Percentiles rank a stretch among this genome's conserved stretches.
These are phyloP conservation scores for Hordeum marinum DNA, from an alignment of 176 grass and related monocot species.

Conservation along the genomic window DNA sequence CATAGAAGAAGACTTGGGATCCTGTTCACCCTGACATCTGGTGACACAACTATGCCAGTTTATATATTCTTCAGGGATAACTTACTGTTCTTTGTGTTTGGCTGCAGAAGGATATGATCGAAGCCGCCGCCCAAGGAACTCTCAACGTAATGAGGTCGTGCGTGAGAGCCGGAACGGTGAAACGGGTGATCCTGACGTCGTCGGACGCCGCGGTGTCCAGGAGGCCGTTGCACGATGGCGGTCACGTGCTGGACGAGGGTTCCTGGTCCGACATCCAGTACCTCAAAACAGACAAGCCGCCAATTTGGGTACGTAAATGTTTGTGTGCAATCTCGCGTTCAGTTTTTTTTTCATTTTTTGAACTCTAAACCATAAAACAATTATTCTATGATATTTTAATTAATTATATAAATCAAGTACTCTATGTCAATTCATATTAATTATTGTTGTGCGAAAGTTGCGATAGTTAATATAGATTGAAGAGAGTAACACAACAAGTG, in stretches of 20 bases:
- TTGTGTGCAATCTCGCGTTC: not conserved
- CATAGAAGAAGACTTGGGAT: too few relatives aligned
- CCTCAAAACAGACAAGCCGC: slow-evolving; percentile 6
- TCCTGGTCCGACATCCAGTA: slow-evolving; percentile 40
- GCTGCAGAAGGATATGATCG: slow-evolving; percentile 32
- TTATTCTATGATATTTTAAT: too few relatives aligned
- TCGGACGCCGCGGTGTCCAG: not conserved
- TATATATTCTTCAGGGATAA: too few relatives aligned
- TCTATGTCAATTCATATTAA: too few relatives aligned
- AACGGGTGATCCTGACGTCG: slow-evolving; percentile 31
- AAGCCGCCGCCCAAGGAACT: slow-evolving; percentile 12
- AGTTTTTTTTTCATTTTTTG: too few relatives aligned
- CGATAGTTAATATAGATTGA: too few relatives aligned
- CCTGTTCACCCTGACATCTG: too few relatives aligned
- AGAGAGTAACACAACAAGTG: too few relatives aligned
- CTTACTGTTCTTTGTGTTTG: not conserved
- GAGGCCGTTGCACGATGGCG: not conserved
- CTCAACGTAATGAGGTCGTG: slow-evolving; percentile 31
- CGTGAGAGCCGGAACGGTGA: slow-evolving; percentile 21
- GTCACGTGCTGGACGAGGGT: slow-evolving; percentile 13
- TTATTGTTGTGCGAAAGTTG: too few relatives aligned
- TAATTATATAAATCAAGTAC: too few relatives aligned
- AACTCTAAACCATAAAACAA: too few relatives aligned
- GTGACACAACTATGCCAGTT: too few relatives aligned
- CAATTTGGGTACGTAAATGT: slow-evolving; percentile 11